Percentiles rank a stretch among this genome's conserved stretches.
Evolutionary conservation across 441 rosid species (phyloP).

Genomic region (Adansonia gregorii): DNA sequence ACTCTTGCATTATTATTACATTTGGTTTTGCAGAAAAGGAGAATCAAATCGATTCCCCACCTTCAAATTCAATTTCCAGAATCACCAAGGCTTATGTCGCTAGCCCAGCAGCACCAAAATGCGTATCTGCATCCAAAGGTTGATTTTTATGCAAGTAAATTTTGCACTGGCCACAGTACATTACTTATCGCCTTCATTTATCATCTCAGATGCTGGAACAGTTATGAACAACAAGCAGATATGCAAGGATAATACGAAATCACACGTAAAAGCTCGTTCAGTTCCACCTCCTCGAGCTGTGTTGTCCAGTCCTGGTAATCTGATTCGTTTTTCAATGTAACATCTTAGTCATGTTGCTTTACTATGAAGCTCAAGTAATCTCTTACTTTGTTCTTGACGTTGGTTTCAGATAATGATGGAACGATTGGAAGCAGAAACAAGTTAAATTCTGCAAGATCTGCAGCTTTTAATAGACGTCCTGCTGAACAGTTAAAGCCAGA

Average conservation of each 20-base stretch:
- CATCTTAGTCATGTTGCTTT: neutral
- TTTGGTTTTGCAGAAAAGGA: slow-evolving; percentile 29
- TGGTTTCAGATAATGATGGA: slow-evolving; percentile 38
- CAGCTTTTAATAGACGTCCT: slow-evolving; percentile 15
- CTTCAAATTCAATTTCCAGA: slow-evolving; percentile 23
- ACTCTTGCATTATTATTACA: neutral
- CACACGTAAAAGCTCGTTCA: neutral
- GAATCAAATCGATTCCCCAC: slow-evolving; percentile 26
- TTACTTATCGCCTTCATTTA: neutral
- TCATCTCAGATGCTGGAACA: neutral
- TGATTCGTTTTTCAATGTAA: neutral
- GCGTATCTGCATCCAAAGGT: slow-evolving; percentile 26
- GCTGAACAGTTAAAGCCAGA: neutral
- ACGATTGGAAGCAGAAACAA: slow-evolving; percentile 30
- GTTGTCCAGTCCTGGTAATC: slow-evolving; percentile 43
- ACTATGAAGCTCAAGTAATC: neutral
- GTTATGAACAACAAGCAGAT: neutral
- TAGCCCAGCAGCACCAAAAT: neutral
- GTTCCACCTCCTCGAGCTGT: slow-evolving; percentile 42
- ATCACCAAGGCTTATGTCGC: neutral
- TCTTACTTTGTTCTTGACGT: neutral
- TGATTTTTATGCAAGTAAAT: neutral
- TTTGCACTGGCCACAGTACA: neutral
- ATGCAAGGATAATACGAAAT: neutral
- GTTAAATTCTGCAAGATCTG: neutral